Evolutionary conservation across 371 early-diverging fungal genomes (phyloP), one percentile per base, ranked within the genome.

Genomic region (Mortierella sp.): DNA sequence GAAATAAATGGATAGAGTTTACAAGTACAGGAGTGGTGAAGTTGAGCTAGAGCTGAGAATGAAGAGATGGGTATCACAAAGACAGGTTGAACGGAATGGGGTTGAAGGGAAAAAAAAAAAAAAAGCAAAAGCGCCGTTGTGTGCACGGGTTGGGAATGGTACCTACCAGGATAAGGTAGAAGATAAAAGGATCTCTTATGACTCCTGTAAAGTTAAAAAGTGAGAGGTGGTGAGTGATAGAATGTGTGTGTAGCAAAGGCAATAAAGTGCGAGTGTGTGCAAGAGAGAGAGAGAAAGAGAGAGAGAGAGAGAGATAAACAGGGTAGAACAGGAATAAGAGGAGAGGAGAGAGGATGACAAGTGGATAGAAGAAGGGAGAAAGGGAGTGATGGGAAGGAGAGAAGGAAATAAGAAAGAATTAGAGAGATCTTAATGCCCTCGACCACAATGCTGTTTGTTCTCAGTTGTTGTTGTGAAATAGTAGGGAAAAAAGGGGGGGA

Each of bases 301-400:
- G 59, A 35, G 31, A 64, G 54, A 10, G 10, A 59, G 40, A 23
- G 47, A 55, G n/a, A 22, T 53, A 53, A 17, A 53, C 53, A 54
- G 64, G 43, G 55, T 34, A 64, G 37, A 66, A 13, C 22, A 66
- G 32, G 45, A 19, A 45, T 40, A 28, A 57, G 55, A 62, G 56
- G 17, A 47, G 40, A 45, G 28, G 32, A 34, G 17, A 40, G 57
- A 54, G 34, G 53, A 53, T 31, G 37, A 42, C 31, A 37, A 60
- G 1, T 7, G 28, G 54, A 37, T 29, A 31, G 5, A 10, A 49
- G 40, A 51, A 60, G 62, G 13, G 26, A 40, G 29, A 72, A n/a
- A 31, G 19, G 35, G 61, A 66, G 45, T 40, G 59, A 29, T 29
- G 67, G 60, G 42, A 60, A 60, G 60, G 42, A 60, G 26, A 37